Evolutionary conservation across 768 basidiomycete genomes (phyloP).

Genomic region (Mycena filopes): DNA sequence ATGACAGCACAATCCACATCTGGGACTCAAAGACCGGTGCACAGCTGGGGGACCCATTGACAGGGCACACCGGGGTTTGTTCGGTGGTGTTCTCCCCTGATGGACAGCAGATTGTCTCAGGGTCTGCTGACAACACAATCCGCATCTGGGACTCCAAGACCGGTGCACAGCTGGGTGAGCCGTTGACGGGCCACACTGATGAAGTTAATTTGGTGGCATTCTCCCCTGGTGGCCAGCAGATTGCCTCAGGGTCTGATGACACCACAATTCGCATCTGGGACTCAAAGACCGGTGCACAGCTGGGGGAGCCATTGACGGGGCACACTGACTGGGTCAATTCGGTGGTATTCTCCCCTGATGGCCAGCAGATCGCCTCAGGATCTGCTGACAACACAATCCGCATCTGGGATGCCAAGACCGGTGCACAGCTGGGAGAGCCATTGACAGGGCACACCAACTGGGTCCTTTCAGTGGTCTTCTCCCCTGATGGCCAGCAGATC

Average conservation of each 20-base stretch:
- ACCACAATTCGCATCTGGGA: background rate
- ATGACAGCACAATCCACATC: too few relatives aligned
- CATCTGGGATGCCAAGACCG: constrained; percentile 7
- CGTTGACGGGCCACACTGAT: too few relatives aligned
- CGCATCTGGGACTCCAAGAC: background rate
- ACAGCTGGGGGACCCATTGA: too few relatives aligned
- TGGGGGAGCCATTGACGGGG: background rate
- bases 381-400: background rate
- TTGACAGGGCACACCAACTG: background rate
- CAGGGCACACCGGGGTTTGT: background rate
- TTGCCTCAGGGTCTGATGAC: background rate
- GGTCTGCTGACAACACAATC: background rate
- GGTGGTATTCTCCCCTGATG: background rate
- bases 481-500: background rate
- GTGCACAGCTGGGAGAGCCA: background rate
- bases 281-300: background rate
- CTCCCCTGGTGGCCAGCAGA: background rate
- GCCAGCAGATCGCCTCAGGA: background rate
- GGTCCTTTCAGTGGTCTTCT: background rate
- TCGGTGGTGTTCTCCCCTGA: constrained; percentile 13
- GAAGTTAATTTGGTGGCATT: background rate
- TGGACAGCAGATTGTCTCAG: constrained; percentile 4
- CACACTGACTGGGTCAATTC: background rate
- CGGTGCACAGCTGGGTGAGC: too few relatives aligned
- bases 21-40: too few relatives aligned